phyloP scores from a whole-genome alignment of 208 protist species.

The Porcisia deanei region DNA sequence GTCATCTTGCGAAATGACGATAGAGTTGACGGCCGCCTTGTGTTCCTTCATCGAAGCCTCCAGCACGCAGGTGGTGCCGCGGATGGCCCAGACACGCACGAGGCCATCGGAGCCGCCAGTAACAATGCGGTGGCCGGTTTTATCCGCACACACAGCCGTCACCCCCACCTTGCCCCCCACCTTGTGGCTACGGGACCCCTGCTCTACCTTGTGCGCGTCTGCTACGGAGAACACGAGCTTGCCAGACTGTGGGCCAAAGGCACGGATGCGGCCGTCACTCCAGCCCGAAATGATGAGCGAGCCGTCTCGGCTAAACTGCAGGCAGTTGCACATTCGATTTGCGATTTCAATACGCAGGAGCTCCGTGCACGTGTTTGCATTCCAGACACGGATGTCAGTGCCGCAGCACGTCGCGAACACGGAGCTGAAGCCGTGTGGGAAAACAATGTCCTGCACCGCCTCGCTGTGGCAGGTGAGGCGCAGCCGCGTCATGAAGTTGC shows the following conservation, averaged over 20 bases:
- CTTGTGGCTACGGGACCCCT: constrained; percentile 53
- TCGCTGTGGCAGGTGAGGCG: constrained; percentile 94
- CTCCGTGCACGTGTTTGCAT: constrained; percentile 88
- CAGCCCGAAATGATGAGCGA: constrained; percentile 93
- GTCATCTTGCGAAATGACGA: constrained; percentile 86
- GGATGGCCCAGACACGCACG: constrained; percentile 91
- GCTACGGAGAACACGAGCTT: constrained; percentile 96
- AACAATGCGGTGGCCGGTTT: constrained; percentile 73
- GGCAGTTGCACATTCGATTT: constrained; percentile 92
- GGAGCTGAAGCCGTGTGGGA: constrained; percentile 91
- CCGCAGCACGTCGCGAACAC: constrained; percentile 95
- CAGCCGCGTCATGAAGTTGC: constrained; percentile 89
- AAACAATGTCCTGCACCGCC: constrained; percentile 93
- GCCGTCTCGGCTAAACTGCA: constrained; percentile 93
- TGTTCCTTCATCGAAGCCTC: constrained; percentile 96
- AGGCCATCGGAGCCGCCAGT: constrained; percentile 93
- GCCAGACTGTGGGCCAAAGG: constrained; percentile 95
- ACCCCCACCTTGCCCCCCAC: constrained; percentile 66
- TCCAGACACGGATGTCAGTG: constrained; percentile 96
- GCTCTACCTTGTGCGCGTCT: constrained; percentile 94
- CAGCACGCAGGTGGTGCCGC: constrained; percentile 76
- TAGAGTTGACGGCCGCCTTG: constrained; percentile 91
- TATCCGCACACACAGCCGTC: constrained; percentile 88
- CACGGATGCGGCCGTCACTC: constrained; percentile 95
- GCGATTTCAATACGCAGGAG: constrained; percentile 94